A percentile compares a stretch with the other conserved stretches of the same genome.
phyloP scores from a whole-genome alignment of 164 flowering plant species.

The Liriodendron chinense region DNA sequence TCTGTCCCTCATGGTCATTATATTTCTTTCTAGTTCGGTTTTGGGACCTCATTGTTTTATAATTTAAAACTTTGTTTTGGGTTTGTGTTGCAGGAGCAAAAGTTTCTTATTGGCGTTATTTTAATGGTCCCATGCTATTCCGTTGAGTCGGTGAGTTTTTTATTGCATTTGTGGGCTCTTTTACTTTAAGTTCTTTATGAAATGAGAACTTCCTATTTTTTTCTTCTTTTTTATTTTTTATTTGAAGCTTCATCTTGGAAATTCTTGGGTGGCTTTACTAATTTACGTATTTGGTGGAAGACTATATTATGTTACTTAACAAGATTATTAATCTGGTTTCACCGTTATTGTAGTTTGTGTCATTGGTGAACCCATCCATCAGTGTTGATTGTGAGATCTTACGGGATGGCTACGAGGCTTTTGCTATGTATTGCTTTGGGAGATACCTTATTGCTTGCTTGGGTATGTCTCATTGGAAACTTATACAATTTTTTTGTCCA shows the following conservation, averaged over 20 bases:
- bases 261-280: too few relatives aligned
- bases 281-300: too few relatives aligned
- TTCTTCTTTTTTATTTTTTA: neutral
- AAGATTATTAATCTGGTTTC: neutral
- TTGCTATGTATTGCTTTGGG: slow-evolving; percentile 99
- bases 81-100: slow-evolving; percentile 74
- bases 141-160: slow-evolving; percentile 77
- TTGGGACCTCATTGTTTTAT: neutral
- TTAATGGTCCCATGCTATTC: slow-evolving; percentile 96
- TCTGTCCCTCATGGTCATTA: neutral
- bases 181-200: too few relatives aligned
- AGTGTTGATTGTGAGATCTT: slow-evolving; percentile 83
- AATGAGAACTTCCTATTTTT: neutral
- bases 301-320: neutral
- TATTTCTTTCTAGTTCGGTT: neutral
- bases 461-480: slow-evolving; percentile 48
- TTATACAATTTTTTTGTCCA: neutral
- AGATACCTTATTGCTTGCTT: slow-evolving; percentile 94
- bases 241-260: neutral
- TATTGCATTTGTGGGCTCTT: neutral
- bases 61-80: neutral
- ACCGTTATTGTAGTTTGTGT: slow-evolving; percentile 57
- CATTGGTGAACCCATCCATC: slow-evolving; percentile 73
- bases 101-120: slow-evolving; percentile 86
- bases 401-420: slow-evolving; percentile 96